Base-by-base conservation (phyloP, 2,329 filamentous ascomycete species). In the Calonectria hawksworthii region DNA sequence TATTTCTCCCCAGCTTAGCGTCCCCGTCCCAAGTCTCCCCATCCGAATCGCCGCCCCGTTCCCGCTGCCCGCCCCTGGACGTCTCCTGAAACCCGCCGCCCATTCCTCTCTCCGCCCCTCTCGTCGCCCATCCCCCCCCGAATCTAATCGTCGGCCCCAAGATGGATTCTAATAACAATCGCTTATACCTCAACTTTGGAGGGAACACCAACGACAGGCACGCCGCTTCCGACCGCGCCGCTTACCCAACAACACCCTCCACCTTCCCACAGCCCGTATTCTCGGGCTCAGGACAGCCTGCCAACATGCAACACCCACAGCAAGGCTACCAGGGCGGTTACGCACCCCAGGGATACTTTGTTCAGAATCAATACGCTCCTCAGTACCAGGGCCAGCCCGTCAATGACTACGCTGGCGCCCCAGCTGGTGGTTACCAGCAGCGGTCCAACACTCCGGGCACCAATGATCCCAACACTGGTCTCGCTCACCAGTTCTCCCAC, bases 401-500 rank as follows among this genome's bases (percentile, higher is more conserved):
- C 38, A 88, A 88, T 81, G 87, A 92, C 78, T 90, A 90, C 79
- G 88, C 90, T 61, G 77, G 78, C 67, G 89, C 89, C 64, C 90
- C 91, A 77, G 83, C 82, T 64, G 81, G 82, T 61, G 82, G 79
- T 70, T 87, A 90, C 79, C 90, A 90, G 82, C 87, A 86, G 74
- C 87, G 90, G 75, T 89, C 90, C 80, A 90, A 89, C 80, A 90
- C 91, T 4, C 90, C 92, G 7, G 91, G 90, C 73, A 87, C 91
- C 83, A 95, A 95, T 82, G 96, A 98, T 83, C 94, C 94, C 79
- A 98, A 96, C 80, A 97, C 95, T 81, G 96, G 96, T 36, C 91
- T 99, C 59, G 96, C 96, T 75, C 95, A 98, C 84, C 97, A 99
- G 85, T 98, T 99, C 86, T 98, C 96, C 73, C 96, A 98, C 86